Evolutionary conservation across 441 rosid species (phyloP).

Genomic region (Pelargonium exstipulatum): DNA sequence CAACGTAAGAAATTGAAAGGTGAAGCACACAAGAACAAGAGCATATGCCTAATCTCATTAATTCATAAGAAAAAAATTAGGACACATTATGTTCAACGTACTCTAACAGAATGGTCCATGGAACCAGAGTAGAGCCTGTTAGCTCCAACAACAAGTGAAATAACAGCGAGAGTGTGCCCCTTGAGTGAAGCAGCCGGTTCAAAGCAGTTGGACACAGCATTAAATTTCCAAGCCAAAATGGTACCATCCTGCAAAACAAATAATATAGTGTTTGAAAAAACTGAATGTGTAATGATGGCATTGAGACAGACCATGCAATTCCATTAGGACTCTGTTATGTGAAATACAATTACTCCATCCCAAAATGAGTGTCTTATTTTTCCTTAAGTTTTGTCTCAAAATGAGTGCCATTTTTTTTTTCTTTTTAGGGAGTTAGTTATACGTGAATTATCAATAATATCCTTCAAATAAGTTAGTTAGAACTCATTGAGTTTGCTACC

Average conservation of each 20-base stretch:
- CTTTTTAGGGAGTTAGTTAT: too few species aligned
- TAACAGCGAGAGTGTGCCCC: slow-evolving; percentile 69
- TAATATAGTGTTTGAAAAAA: neutral
- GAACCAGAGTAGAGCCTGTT: slow-evolving; percentile 93
- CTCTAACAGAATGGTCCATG: slow-evolving; percentile 83
- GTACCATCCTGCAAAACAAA: slow-evolving; percentile 65
- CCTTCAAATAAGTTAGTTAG: too few species aligned
- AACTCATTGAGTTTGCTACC: too few species aligned
- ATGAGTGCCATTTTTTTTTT: too few species aligned
- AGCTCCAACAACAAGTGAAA: slow-evolving; percentile 86
- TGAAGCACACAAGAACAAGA: neutral
- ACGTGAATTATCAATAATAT: too few species aligned
- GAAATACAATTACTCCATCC: too few species aligned
- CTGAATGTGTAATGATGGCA: neutral
- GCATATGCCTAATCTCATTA: neutral
- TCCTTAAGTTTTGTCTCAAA: too few species aligned
- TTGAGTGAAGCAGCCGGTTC: slow-evolving; percentile 76
- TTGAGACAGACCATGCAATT: neutral
- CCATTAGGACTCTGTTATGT: too few species aligned
- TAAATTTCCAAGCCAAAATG: slow-evolving; percentile 86
- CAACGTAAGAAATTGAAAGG: neutral
- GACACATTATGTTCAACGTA: slow-evolving; percentile 22
- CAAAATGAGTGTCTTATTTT: too few species aligned
- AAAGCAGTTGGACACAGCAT: slow-evolving; percentile 53
- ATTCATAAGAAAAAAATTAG: slow-evolving; percentile 4